These are phyloP conservation scores for Crithidia fasciculata DNA, from an alignment of 208 protist genomes.

Conservation along the genomic window DNA sequence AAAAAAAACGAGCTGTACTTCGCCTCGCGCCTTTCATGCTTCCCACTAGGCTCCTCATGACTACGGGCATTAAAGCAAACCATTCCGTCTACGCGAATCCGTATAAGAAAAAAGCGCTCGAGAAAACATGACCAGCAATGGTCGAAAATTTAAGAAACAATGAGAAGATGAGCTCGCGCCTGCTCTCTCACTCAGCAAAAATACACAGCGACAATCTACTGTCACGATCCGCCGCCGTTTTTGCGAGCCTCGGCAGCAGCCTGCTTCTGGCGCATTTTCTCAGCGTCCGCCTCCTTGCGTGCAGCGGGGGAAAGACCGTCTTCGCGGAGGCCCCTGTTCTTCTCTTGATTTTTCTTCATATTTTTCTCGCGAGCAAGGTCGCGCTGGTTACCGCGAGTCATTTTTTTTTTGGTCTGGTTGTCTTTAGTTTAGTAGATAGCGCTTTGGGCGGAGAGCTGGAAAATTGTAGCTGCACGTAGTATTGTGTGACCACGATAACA, in stretches of 20 bases:
- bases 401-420: constrained; percentile 25
- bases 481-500: too few relatives aligned
- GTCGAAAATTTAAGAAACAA: constrained; percentile 14
- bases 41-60: neutral
- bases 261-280: constrained; percentile 90
- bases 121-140: constrained; percentile 5
- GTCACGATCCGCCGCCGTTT: constrained; percentile 25
- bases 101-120: neutral
- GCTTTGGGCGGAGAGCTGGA: neutral
- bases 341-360: constrained; percentile 80
- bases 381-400: constrained; percentile 91
- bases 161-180: neutral
- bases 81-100: neutral
- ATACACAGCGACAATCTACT: neutral
- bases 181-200: neutral
- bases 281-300: constrained; percentile 86
- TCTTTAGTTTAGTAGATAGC: neutral
- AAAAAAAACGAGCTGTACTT: neutral
- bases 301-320: constrained; percentile 71
- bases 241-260: constrained; percentile 56
- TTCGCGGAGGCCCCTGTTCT: constrained; percentile 70
- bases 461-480: neutral
- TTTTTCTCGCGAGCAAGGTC: constrained; percentile 91
- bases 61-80: neutral
- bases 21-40: neutral